phyloP scores from a whole-genome alignment of 139 green algal genomes.

The Axilococcus clingmanii region DNA sequence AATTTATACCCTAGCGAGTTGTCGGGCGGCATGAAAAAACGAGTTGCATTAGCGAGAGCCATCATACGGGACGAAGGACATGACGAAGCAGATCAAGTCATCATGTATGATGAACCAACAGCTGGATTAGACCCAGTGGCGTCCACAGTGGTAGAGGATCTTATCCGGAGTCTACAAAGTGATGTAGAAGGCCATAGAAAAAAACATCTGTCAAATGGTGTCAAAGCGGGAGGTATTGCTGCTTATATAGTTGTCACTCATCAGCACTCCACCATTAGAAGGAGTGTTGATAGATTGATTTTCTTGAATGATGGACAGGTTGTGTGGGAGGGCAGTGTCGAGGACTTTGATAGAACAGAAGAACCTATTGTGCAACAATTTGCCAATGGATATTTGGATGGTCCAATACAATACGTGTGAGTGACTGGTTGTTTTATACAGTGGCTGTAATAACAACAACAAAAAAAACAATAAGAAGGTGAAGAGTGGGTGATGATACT shows the following conservation, averaged over 20 bases:
- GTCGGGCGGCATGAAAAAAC: conserved; percentile 97
- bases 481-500: too few species aligned
- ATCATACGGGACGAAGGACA: conserved; percentile 39
- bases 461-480: too few species aligned
- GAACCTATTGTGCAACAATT: conserved; percentile 96
- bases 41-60: conserved; percentile 88
- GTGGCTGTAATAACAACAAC: background rate
- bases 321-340: conserved; percentile 84
- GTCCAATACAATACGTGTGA: conserved; percentile 82
- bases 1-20: conserved; percentile 82
- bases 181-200: background rate
- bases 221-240: conserved; percentile 48
- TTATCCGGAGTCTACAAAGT: conserved; percentile 74
- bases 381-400: conserved; percentile 67
- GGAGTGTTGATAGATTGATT: conserved; percentile 91
- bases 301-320: conserved; percentile 92
- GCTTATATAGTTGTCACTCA: conserved; percentile 98
- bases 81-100: conserved; percentile 45
- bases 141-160: conserved; percentile 92
- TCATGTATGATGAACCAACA: conserved; percentile 99
- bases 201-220: too few species aligned
- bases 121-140: conserved; percentile 95
- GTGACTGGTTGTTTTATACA: background rate
- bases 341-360: conserved; percentile 88
- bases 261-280: conserved; percentile 89